A percentile compares a stretch with the other conserved stretches of the same genome.
Conservation (phyloP, 345 rosid genomes). For the Citrus reticulata region DNA sequence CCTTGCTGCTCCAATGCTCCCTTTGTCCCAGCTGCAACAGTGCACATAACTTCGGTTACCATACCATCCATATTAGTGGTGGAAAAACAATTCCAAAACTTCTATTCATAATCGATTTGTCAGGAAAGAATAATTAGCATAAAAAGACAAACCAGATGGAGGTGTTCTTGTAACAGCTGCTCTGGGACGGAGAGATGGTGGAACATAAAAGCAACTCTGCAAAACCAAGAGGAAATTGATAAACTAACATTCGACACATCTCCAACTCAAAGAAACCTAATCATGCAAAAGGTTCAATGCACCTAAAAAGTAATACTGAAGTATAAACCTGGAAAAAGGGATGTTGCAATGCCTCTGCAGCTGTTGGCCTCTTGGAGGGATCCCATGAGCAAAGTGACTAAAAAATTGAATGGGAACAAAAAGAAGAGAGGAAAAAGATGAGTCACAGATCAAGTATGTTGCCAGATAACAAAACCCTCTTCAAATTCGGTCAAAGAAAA, state of each 20-base stretch:
- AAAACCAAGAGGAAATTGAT: conserved; percentile 5
- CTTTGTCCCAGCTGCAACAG: conserved; percentile 48
- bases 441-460: not conserved
- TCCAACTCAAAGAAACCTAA: not conserved
- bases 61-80: not conserved
- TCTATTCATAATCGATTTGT: not conserved
- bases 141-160: conserved; percentile 50
- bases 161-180: conserved; percentile 53
- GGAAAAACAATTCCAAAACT: not conserved
- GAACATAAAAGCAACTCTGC: conserved; percentile 86
- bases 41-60: not conserved
- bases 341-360: conserved; percentile 89
- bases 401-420: conserved; percentile 12
- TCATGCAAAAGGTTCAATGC: not conserved
- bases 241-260: not conserved
- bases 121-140: not conserved
- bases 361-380: conserved; percentile 80
- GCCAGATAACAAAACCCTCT: not conserved
- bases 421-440: not conserved
- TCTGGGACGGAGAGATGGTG: conserved; percentile 79
- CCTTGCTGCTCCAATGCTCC: conserved; percentile 46
- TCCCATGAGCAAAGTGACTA: conserved; percentile 95
- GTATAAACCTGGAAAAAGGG: conserved; percentile 85
- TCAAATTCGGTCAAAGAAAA: not conserved
- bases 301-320: not conserved